phyloP scores from a whole-genome alignment of 2,329 filamentous ascomycete species.

The Fusarium denticulatum region DNA sequence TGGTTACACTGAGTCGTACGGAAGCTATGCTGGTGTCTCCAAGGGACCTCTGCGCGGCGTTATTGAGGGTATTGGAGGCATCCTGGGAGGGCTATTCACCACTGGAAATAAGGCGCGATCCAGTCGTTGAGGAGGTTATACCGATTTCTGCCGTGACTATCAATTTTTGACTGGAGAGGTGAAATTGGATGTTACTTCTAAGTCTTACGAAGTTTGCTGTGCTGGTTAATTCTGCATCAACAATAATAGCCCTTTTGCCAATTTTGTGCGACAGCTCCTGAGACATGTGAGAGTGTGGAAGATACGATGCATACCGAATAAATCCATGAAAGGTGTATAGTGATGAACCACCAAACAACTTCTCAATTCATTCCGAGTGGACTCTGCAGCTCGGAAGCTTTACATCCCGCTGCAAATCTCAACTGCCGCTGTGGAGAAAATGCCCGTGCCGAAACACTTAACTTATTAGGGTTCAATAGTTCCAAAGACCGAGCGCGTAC shows the following conservation, averaged over 20 bases:
- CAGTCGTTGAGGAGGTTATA: accelerated
- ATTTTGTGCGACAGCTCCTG: background rate
- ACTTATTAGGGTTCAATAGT: background rate
- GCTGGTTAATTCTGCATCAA: background rate
- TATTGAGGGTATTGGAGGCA: background rate
- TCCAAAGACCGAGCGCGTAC: background rate
- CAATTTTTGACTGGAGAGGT: background rate
- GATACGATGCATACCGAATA: accelerated
- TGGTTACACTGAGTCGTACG: constrained; percentile 12
- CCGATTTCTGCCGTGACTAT: accelerated
- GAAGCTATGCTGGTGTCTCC: constrained; percentile 13
- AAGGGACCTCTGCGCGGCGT: constrained; percentile 5
- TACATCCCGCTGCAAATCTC: background rate
- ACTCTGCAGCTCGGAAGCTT: background rate
- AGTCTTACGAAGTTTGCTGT: no score
- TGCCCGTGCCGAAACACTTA: background rate
- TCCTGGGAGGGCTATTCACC: background rate
- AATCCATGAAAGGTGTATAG: background rate
- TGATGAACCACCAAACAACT: background rate
- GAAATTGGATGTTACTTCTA: background rate
- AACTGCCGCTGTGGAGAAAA: background rate
- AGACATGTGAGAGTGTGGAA: no score
- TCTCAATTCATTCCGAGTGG: background rate
- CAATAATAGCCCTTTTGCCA: background rate
- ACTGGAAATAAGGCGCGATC: background rate